Evolutionary conservation across 139 green algal species (phyloP).

Genomic region (Auxenochlorella protothecoides): DNA sequence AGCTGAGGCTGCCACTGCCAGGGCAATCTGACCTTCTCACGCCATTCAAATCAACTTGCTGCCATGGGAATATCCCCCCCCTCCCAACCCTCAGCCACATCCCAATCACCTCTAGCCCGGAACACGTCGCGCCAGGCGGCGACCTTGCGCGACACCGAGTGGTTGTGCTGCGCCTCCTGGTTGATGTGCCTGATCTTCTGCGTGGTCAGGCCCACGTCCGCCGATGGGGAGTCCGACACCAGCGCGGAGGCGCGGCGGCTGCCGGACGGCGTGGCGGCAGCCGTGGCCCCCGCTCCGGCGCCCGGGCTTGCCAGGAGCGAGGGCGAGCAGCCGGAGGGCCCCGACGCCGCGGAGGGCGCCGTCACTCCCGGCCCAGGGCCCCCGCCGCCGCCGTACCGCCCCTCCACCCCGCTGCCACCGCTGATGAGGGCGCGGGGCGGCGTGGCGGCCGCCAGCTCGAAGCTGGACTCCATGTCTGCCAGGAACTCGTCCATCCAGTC

Average conservation of each 20-base stretch:
- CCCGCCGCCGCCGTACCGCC: neutral
- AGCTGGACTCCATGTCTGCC: constrained; percentile 31
- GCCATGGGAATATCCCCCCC: too few relatives aligned
- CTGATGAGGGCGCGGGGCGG: neutral
- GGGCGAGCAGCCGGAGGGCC: neutral
- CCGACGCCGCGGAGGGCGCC: neutral
- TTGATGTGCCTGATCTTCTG: constrained; percentile 40
- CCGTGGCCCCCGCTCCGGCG: neutral
- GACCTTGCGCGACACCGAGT: constrained; percentile 25
- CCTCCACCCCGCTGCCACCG: neutral
- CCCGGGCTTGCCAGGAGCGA: neutral
- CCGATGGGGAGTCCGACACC: neutral
- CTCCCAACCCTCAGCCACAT: too few relatives aligned
- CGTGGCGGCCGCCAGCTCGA: too few relatives aligned
- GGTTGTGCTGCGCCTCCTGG: constrained; percentile 30
- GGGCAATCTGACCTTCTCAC: too few relatives aligned
- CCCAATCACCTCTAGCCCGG: constrained; percentile 12
- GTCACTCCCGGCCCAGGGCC: neutral
- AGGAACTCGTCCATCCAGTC: constrained; percentile 57
- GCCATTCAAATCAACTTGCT: too few relatives aligned
- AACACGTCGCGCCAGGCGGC: constrained; percentile 33
- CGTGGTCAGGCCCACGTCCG: constrained; percentile 10
- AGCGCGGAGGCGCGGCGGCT: neutral
- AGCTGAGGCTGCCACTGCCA: too few relatives aligned
- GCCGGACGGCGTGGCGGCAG: neutral